phyloP scores from a whole-genome alignment of 176 grass and related monocot genomes.

The Phoenix dactylifera region DNA sequence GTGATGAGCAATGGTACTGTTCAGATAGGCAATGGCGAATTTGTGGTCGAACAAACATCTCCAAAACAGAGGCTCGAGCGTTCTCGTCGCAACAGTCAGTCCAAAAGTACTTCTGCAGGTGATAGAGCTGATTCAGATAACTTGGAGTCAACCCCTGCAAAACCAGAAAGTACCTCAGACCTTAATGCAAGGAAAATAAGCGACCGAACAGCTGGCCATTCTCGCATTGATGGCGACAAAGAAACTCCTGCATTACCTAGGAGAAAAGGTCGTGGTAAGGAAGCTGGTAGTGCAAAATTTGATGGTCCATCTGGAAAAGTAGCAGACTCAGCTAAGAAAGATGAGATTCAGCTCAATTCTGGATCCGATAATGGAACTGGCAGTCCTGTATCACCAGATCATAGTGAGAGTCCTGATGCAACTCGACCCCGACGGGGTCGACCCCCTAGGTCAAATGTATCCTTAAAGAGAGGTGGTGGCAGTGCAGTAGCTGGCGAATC shows the following conservation, averaged over 20 bases:
- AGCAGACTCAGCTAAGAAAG: conserved; percentile 6
- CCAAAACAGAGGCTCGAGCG: conserved; percentile 51
- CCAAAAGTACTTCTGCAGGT: not conserved
- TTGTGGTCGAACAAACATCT: conserved; percentile 38
- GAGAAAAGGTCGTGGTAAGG: not conserved
- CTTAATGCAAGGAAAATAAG: not conserved
- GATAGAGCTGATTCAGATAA: conserved; percentile 1
- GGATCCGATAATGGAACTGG: conserved; percentile 22
- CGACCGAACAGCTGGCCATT: not conserved
- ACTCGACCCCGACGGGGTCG: conserved; percentile 32
- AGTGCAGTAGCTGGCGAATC: not conserved
- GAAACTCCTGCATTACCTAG: not conserved
- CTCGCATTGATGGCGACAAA: too few species aligned
- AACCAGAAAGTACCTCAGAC: conserved; percentile 1
- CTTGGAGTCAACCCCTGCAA: conserved; percentile 15
- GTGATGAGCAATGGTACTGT: conserved; percentile 28
- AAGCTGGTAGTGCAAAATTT: not conserved
- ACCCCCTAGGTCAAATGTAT: conserved; percentile 20
- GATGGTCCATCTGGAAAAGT: not conserved
- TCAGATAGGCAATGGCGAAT: conserved; percentile 37
- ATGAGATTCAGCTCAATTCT: conserved; percentile 16
- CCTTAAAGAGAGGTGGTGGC: conserved; percentile 28
- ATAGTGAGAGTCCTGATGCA: conserved; percentile 19
- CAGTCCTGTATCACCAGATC: conserved; percentile 17
- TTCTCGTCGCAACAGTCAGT: conserved; percentile 25